Conservation (phyloP, 306 rosid species). For the Parietaria judaica region DNA sequence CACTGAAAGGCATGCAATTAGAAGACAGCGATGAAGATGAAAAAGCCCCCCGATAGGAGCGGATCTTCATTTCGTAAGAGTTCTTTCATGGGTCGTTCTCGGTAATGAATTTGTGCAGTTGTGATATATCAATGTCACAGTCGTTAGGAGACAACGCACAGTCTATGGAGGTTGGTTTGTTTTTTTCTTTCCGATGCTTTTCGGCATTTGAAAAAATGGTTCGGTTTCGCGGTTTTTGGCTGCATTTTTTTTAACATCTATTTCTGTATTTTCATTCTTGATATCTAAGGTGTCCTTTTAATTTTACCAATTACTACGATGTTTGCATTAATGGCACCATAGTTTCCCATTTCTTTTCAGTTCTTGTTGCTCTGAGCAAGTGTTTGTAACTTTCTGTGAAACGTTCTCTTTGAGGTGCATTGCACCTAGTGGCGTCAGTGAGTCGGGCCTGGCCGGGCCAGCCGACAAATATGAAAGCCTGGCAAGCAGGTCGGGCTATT, state of each 20-base stretch:
- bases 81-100: constrained; percentile 20
- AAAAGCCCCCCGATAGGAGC: constrained; percentile 48
- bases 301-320: background rate
- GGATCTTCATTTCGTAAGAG: constrained; percentile 7
- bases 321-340: constrained; percentile 21
- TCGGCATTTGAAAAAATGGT: background rate
- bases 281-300: constrained; percentile 21
- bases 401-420: background rate
- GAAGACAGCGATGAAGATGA: constrained; percentile 75
- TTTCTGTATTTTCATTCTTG: constrained; percentile 14
- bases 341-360: constrained; percentile 7
- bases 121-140: constrained; percentile 18
- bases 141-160: constrained; percentile 19
- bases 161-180: constrained; percentile 4
- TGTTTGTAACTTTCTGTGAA: background rate
- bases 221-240: constrained; percentile 16
- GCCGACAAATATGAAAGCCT: too few species aligned
- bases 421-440: background rate
- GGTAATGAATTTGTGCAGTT: constrained; percentile 37
- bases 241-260: constrained; percentile 4
- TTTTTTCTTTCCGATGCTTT: background rate
- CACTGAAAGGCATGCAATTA: constrained; percentile 72
- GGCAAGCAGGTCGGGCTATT: too few species aligned
- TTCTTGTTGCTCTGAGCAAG: constrained; percentile 1
- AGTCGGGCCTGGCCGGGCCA: too few species aligned